A percentile compares a stretch with the other conserved stretches of the same genome.
These are phyloP conservation scores for Septoria linicola DNA, from an alignment of 2,329 filamentous ascomycete genomes.

Conservation along the genomic window DNA sequence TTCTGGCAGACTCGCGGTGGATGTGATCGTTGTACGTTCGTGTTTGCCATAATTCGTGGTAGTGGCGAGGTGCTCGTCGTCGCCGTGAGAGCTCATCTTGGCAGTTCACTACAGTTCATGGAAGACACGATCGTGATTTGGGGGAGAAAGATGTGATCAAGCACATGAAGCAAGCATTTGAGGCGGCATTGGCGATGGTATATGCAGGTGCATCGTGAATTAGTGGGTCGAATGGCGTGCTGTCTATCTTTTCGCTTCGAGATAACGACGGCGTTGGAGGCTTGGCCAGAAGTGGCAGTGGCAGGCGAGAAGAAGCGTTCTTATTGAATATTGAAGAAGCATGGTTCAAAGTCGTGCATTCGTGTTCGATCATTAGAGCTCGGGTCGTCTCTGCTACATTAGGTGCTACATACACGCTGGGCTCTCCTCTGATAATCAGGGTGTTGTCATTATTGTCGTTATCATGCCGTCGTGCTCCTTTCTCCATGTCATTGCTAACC, in stretches of 20 bases:
- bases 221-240: slow-evolving; percentile 10
- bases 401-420: too few relatives aligned
- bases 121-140: too few relatives aligned
- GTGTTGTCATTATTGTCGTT: too few relatives aligned
- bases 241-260: slow-evolving; percentile 2
- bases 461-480: too few relatives aligned
- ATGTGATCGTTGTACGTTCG: not conserved
- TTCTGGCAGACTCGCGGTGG: not conserved
- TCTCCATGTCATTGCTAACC: too few relatives aligned
- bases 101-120: too few relatives aligned
- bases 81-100: not conserved
- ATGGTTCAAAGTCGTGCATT: not conserved
- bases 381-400: too few relatives aligned
- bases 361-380: too few relatives aligned
- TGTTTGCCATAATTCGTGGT: not conserved
- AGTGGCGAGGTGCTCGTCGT: not conserved
- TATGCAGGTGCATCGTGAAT: not conserved
- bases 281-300: slow-evolving; percentile 8
- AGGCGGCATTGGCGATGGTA: not conserved
- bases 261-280: slow-evolving; percentile 1
- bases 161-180: not conserved
- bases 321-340: not conserved
- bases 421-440: too few relatives aligned
- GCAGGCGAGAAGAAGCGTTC: not conserved
- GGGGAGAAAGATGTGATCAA: not conserved